Conservation (phyloP, 2,329 filamentous ascomycete species). For the Calonectria pseudoturangicola region DNA sequence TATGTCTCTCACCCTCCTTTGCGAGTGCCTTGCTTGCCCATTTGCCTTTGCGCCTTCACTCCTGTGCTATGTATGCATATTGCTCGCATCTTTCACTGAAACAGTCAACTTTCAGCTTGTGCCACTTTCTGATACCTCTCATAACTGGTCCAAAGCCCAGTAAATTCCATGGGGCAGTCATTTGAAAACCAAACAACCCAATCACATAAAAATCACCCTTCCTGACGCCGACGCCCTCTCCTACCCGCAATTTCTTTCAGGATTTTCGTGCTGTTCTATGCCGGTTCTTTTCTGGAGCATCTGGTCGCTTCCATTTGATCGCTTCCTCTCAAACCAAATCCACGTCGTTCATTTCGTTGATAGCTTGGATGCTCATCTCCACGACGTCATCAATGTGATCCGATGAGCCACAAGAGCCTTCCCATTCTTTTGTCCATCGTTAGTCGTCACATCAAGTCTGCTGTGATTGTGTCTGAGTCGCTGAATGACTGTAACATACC, state of each 20-base stretch:
- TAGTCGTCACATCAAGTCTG: slow-evolving; percentile 53
- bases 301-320: slow-evolving; percentile 20
- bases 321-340: slow-evolving; percentile 51
- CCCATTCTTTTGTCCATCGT: slow-evolving; percentile 68
- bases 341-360: slow-evolving; percentile 63
- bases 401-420: slow-evolving; percentile 72
- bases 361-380: slow-evolving; percentile 66
- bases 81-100: slow-evolving; percentile 31
- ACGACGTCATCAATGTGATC: slow-evolving; percentile 72
- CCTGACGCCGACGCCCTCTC: slow-evolving; percentile 36
- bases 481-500: slow-evolving; percentile 67
- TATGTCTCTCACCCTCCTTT: slow-evolving; percentile 21
- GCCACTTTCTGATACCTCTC: slow-evolving; percentile 22
- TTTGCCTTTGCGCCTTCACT: slow-evolving; percentile 52
- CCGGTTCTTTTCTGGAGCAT: slow-evolving; percentile 21
- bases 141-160: slow-evolving; percentile 29
- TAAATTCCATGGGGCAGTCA: slow-evolving; percentile 38
- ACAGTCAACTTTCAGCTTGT: slow-evolving; percentile 33
- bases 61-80: slow-evolving; percentile 56
- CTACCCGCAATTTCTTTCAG: neutral
- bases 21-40: slow-evolving; percentile 8
- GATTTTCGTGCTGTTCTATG: slow-evolving; percentile 32
- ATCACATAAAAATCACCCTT: slow-evolving; percentile 37
- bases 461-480: slow-evolving; percentile 52
- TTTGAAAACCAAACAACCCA: slow-evolving; percentile 41